Conservation (phyloP, 1,139 yeast species). For the Lodderomyces jiufengensis region DNA sequence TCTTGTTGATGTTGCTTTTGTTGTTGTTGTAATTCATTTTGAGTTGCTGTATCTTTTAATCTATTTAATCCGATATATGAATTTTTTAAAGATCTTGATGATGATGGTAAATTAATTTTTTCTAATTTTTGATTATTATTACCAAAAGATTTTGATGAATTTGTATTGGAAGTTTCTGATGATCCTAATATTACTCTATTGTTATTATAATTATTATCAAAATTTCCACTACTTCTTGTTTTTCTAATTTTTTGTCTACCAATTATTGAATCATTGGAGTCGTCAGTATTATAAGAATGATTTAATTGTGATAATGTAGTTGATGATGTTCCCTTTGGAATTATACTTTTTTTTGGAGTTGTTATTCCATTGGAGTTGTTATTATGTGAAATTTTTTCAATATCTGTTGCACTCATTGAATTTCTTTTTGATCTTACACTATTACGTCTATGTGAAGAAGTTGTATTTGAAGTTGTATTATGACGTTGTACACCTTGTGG, state of each 20-base stretch:
- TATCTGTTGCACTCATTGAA: slow-evolving; percentile 23
- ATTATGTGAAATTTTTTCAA: neutral
- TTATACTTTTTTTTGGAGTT: slow-evolving; percentile 3
- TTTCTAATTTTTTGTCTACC: slow-evolving; percentile 22
- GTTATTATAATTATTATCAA: slow-evolving; percentile 12
- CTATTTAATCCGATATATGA: slow-evolving; percentile 41
- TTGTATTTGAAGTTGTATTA: slow-evolving; percentile 18
- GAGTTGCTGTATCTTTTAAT: slow-evolving; percentile 38
- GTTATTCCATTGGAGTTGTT: neutral
- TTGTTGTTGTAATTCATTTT: no score
- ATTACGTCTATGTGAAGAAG: slow-evolving; percentile 10
- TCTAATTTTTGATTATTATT: no score
- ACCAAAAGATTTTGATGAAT: no score
- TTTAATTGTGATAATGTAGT: slow-evolving; percentile 25
- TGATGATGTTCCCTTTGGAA: slow-evolving; percentile 26
- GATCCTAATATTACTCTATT: neutral
- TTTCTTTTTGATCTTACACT: slow-evolving; percentile 21
- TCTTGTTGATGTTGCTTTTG: slow-evolving; percentile 13
- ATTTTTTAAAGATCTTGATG: slow-evolving; percentile 28
- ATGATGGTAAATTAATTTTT: slow-evolving; percentile 37
- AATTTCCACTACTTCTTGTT: slow-evolving; percentile 37
- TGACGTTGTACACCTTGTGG: slow-evolving; percentile 22
- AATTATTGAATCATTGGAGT: no score
- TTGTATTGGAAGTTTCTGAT: neutral
- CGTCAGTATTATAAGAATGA: slow-evolving; percentile 13